Evolutionary conservation across 2,329 filamentous ascomycete species (phyloP).

Genomic region (Pseudocercospora crystallina): DNA sequence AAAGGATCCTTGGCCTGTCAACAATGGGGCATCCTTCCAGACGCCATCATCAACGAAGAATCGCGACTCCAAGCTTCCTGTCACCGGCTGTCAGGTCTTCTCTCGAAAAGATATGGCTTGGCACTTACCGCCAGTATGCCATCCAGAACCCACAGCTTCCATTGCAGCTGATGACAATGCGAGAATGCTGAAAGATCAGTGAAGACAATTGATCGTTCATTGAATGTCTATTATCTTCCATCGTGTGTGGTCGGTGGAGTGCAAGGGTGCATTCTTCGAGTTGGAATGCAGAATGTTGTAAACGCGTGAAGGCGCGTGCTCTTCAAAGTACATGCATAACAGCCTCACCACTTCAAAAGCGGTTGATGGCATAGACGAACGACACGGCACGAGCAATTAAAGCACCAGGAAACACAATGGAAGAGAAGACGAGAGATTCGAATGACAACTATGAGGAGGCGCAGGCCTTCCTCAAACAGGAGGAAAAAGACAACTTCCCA

Average conservation of each 20-base stretch:
- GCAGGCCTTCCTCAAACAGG: constrained; percentile 20
- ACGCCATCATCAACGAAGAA: constrained; percentile 57
- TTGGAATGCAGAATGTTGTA: constrained; percentile 15
- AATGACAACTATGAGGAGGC: constrained; percentile 18
- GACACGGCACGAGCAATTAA: neutral
- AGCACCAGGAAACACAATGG: neutral
- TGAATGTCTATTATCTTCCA: neutral
- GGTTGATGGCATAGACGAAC: neutral
- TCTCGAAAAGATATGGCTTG: neutral
- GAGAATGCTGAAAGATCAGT: too few species aligned
- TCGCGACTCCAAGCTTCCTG: constrained; percentile 41
- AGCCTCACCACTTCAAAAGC: neutral
- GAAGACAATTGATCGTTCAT: too few species aligned
- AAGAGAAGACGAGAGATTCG: constrained; percentile 16
- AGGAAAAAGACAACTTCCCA: constrained; percentile 8
- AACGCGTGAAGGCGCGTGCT: constrained; percentile 12
- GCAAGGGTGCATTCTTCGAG: constrained; percentile 17
- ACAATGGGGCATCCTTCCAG: constrained; percentile 70
- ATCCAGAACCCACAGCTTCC: constrained; percentile 16
- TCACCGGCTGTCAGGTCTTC: neutral
- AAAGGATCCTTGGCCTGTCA: constrained; percentile 69
- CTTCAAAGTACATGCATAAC: constrained; percentile 3
- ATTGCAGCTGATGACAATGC: constrained; percentile 8
- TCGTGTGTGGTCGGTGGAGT: neutral
- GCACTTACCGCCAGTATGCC: constrained; percentile 20